These are phyloP conservation scores for Brassica juncea DNA, from an alignment of 345 rosid species.

Conservation along the genomic window DNA sequence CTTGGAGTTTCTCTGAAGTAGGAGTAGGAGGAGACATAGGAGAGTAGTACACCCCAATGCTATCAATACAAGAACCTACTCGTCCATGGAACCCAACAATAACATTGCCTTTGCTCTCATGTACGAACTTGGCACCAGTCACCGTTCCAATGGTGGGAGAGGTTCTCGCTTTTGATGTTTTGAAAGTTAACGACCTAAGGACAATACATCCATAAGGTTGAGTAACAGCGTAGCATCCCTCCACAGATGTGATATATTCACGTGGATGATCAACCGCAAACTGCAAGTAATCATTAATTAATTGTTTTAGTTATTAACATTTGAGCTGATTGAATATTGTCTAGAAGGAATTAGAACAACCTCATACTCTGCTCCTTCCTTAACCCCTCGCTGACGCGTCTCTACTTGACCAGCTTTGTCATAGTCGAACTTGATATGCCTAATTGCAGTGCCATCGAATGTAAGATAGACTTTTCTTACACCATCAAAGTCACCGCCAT, in stretches of 20 bases:
- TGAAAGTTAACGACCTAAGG: conserved; percentile 17
- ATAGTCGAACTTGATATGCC: conserved; percentile 5
- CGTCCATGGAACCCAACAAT: conserved; percentile 38
- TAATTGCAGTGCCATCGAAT: conserved; percentile 11
- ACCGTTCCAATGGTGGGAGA: neutral
- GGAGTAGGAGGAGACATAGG: neutral
- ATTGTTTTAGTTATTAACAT: neutral
- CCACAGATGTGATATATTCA: conserved; percentile 27
- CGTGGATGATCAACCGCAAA: conserved; percentile 9
- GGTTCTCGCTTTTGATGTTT: conserved; percentile 15
- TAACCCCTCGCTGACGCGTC: neutral
- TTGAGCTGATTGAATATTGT: neutral
- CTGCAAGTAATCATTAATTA: neutral
- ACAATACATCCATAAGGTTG: neutral
- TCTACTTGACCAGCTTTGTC: conserved; percentile 15
- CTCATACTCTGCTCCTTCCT: neutral
- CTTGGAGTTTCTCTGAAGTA: neutral
- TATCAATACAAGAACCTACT: conserved; percentile 5
- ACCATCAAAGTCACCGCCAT: conserved; percentile 28
- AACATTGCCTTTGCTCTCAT: neutral
- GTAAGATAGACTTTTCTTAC: conserved; percentile 8
- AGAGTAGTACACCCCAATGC: neutral
- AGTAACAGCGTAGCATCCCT: conserved; percentile 5
- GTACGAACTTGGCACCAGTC: neutral
- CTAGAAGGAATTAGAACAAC: neutral